A percentile compares a stretch with the other conserved stretches of the same genome.
These are phyloP conservation scores for Beauveria sp. DNA, from an alignment of 2,329 filamentous ascomycete genomes.

Conservation along the genomic window DNA sequence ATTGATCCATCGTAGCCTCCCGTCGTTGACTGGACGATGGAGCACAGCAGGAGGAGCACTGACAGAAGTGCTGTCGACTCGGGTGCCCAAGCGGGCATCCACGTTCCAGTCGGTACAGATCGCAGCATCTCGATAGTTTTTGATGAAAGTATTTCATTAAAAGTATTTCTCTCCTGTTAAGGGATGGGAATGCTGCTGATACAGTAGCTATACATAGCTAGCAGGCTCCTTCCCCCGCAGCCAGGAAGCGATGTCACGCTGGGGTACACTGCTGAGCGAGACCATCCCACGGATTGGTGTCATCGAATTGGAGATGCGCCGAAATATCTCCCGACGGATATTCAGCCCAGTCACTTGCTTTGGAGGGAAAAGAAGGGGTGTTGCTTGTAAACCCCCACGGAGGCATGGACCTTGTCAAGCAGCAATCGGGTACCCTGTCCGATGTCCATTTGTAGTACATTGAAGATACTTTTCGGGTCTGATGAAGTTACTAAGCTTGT, in stretches of 20 bases:
- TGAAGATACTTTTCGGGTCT: too few relatives aligned
- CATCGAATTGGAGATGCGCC: neutral
- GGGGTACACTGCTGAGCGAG: neutral
- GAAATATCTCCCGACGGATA: neutral
- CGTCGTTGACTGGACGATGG: conserved; percentile 32
- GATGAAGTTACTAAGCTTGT: too few relatives aligned
- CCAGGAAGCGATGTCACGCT: conserved; percentile 1
- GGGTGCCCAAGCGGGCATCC: conserved; percentile 39
- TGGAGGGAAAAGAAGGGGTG: neutral
- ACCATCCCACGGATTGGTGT: neutral
- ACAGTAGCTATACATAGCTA: neutral
- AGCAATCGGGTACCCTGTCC: neutral
- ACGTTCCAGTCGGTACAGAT: conserved; percentile 30
- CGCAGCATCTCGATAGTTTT: neutral
- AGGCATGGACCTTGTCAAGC: neutral
- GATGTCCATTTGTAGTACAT: too few relatives aligned
- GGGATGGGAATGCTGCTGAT: neutral
- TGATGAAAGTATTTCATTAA: neutral
- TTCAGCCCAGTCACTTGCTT: neutral
- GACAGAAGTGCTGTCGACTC: conserved; percentile 32
- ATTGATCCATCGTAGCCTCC: conserved; percentile 40
- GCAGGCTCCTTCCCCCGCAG: neutral
- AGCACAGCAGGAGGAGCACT: conserved; percentile 33
- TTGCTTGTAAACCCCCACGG: neutral
- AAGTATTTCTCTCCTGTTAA: fast-evolving